Percentiles rank a stretch among this genome's conserved stretches.
These are phyloP conservation scores for Dunaliella sp. DNA, from an alignment of 139 green algal species.

Conservation along the genomic window DNA sequence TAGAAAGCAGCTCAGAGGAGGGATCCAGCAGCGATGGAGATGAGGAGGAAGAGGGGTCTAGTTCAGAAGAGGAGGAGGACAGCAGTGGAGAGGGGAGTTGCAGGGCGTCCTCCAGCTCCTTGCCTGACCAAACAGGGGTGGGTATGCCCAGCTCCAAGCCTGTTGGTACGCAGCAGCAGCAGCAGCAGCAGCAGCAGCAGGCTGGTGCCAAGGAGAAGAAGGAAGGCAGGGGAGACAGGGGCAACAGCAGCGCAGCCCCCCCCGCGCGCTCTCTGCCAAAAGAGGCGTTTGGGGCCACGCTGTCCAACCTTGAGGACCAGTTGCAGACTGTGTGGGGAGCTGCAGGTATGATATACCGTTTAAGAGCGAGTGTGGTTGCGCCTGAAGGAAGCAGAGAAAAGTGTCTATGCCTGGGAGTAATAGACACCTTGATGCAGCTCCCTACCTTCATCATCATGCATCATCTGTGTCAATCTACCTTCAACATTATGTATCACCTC, in stretches of 20 bases:
- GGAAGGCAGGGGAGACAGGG: background rate
- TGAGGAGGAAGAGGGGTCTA: constrained; percentile 9
- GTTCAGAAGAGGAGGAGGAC: background rate
- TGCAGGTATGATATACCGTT: background rate
- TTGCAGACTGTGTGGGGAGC: constrained; percentile 19
- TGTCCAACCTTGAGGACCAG: constrained; percentile 10
- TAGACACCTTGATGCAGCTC: too few relatives aligned
- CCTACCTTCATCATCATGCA: too few relatives aligned
- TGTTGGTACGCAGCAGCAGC: too few relatives aligned
- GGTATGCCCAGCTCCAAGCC: too few relatives aligned
- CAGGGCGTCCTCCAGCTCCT: too few relatives aligned
- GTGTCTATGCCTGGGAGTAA: too few relatives aligned
- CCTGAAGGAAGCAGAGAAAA: too few relatives aligned
- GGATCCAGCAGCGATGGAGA: background rate
- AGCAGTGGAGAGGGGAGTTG: background rate
- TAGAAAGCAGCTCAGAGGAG: background rate
- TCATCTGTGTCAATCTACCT: too few relatives aligned
- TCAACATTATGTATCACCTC: too few relatives aligned
- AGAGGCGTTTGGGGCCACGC: background rate
- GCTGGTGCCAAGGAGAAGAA: background rate
- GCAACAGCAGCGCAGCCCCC: too few relatives aligned
- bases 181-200: background rate
- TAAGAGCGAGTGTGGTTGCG: background rate
- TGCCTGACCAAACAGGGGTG: too few relatives aligned
- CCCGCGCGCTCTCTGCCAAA: background rate